Conservation (phyloP, 495 filamentous ascomycete species). For the Cercophora newfieldiana region DNA sequence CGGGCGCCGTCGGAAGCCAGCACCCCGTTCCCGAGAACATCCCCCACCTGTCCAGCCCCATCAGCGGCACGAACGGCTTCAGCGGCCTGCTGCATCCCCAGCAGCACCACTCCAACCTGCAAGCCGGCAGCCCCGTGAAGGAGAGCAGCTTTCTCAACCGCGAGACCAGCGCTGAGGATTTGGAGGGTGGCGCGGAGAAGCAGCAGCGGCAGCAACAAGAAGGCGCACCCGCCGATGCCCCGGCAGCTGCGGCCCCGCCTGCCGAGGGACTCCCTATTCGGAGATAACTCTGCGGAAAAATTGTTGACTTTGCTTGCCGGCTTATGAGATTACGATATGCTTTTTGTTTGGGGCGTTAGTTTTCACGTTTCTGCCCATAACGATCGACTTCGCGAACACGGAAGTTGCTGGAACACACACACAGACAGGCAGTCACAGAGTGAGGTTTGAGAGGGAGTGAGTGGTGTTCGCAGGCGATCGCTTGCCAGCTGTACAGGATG, state of each 20-base stretch:
- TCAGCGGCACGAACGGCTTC: constrained; percentile 47
- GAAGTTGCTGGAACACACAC: background rate
- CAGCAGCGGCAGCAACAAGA: constrained; percentile 17
- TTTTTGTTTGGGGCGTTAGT: constrained; percentile 15
- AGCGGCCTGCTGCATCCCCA: constrained; percentile 42
- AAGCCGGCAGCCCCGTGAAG: constrained; percentile 78
- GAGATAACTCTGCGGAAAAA: background rate
- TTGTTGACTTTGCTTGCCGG: background rate
- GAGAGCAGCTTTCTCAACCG: constrained; percentile 81
- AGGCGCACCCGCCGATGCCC: constrained; percentile 20
- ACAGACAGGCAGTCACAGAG: background rate
- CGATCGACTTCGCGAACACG: background rate
- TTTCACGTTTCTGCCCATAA: background rate
- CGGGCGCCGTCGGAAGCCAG: constrained; percentile 88
- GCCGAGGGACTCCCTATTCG: constrained; percentile 52
- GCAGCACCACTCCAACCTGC: constrained; percentile 51
- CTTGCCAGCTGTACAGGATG: background rate
- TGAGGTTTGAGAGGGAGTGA: too few species aligned
- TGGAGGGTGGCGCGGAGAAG: constrained; percentile 15
- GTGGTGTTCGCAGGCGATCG: background rate
- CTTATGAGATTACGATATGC: constrained; percentile 8
- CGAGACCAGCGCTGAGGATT: constrained; percentile 70
- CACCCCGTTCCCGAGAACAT: constrained; percentile 97
- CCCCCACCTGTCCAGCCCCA: constrained; percentile 79
- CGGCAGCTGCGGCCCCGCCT: constrained; percentile 12